Evolutionary conservation across 768 basidiomycete species (phyloP).

Genomic region (Lactarius tabidus): DNA sequence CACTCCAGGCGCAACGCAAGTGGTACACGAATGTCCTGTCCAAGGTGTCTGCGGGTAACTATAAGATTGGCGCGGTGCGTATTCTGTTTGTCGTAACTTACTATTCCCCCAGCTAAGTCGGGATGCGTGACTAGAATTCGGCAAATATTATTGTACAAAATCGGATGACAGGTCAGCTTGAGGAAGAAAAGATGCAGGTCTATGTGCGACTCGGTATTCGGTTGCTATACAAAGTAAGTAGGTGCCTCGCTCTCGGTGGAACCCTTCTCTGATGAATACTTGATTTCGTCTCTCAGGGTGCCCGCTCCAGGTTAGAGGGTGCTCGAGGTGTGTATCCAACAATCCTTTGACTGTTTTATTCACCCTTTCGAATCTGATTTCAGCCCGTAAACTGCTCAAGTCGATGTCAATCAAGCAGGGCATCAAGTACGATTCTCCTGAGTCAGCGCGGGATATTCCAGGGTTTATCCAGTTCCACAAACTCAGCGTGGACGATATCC

Average conservation of each 20-base stretch:
- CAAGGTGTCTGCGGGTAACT: constrained; percentile 83
- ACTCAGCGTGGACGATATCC: constrained; percentile 76
- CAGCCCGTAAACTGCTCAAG: constrained; percentile 79
- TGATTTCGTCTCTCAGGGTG: constrained; percentile 48
- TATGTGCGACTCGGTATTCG: constrained; percentile 93
- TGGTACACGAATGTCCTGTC: constrained; percentile 90
- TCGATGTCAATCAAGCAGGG: constrained; percentile 93
- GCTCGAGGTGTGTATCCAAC: constrained; percentile 54
- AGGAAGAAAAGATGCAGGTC: constrained; percentile 98
- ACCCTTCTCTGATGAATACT: constrained; percentile 1
- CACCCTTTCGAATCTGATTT: constrained; percentile 1
- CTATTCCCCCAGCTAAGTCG: background rate
- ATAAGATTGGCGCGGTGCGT: constrained; percentile 84
- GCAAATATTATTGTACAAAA: constrained; percentile 99
- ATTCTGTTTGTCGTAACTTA: background rate
- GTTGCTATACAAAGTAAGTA: constrained; percentile 72
- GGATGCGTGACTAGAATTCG: constrained; percentile 58
- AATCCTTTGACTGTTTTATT: background rate
- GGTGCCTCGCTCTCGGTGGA: background rate
- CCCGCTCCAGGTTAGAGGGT: constrained; percentile 85
- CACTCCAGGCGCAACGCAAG: constrained; percentile 93
- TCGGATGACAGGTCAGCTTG: constrained; percentile 81
- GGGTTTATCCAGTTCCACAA: constrained; percentile 88
- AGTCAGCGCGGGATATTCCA: constrained; percentile 80
- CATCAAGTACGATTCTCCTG: constrained; percentile 82